Base-by-base conservation (phyloP, 2,329 filamentous ascomycete species). In the Aspergillus aculeatinus region DNA sequence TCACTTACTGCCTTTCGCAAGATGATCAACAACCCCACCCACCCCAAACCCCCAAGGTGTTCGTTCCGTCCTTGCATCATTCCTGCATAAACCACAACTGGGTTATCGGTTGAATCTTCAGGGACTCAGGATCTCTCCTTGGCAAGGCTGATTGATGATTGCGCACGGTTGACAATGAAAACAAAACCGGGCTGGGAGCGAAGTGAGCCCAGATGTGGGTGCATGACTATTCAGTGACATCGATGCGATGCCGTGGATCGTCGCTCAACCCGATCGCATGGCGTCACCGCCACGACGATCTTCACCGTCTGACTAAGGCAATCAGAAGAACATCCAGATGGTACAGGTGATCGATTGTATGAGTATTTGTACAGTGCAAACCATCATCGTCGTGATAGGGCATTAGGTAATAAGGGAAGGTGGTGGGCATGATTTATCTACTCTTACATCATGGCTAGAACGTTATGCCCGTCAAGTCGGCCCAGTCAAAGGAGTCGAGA, bases 401-500 rank as follows among this genome's bases (percentile, higher is more conserved):
- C 42, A n/a, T 55, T 48, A 31, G 25, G 42, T 33, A 11, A 31
- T 12, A 47, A 29, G 19, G 27, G 27, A 54, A 14, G 27, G 27
- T 29, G 33, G 51, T 29, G 33, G 33, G 21, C 35, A 54, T 42
- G 35, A 42, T 42, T 12, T 25, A 35, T 6, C 10, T n/a, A 47
- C 23, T 27, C 23, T 52, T 51, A 42, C 48, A 39, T 35, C 50
- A 62, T 63, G 59, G 63, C 53, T 63, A 65, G 21, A 73, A 65
- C 1, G 67, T 66, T 57, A 73, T 67, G 1, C 67, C 70, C 14
- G 71, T 68, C 44, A 74, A 51, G 57, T 75, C 69, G 11, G 71
- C 72, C 71, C 71, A 75, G 53, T 75, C 68, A 55, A 74, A 74
- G 1, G 71, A 71, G 42, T 73, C 72, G 42, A 74, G 62, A 51